Conservation (phyloP, 2,329 filamentous ascomycete species). For the Calonectria multiphialidica region DNA sequence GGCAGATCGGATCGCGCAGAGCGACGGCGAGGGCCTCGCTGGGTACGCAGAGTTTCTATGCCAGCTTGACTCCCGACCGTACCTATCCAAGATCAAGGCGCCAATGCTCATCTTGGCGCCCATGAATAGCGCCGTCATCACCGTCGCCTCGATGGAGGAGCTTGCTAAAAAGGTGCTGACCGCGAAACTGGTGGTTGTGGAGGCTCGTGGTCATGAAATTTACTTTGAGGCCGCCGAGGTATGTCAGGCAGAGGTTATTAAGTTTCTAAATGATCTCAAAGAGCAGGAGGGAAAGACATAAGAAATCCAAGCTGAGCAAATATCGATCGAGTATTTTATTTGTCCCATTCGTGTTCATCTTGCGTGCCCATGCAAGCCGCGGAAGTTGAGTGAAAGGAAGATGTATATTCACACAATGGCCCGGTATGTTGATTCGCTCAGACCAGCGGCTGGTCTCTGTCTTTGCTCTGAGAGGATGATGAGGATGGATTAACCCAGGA, state of each 20-base stretch:
- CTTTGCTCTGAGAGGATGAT: too few species aligned
- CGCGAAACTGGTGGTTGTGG: background rate
- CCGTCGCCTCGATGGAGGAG: background rate
- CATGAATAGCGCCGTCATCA: background rate
- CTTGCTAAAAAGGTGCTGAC: background rate
- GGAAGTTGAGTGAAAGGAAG: too few species aligned
- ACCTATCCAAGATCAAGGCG: background rate
- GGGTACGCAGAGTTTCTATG: background rate
- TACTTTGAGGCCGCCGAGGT: background rate
- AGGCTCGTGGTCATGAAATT: background rate
- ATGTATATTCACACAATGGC: too few species aligned
- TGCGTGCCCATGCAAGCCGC: too few species aligned
- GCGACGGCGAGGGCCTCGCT: background rate
- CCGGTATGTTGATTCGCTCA: too few species aligned
- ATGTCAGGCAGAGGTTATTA: background rate
- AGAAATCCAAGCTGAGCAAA: background rate
- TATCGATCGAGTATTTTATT: too few species aligned
- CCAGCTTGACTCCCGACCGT: background rate
- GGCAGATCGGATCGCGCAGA: background rate
- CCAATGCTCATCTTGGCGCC: background rate
- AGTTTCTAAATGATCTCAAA: background rate
- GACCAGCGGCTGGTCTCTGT: too few species aligned
- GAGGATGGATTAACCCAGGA: too few species aligned
- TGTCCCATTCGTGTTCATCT: too few species aligned
- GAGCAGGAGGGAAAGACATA: background rate